Evolutionary conservation across 306 rosid species (phyloP), one percentile per base, ranked within the genome.

Genomic region (Sesbania bispinosa): DNA sequence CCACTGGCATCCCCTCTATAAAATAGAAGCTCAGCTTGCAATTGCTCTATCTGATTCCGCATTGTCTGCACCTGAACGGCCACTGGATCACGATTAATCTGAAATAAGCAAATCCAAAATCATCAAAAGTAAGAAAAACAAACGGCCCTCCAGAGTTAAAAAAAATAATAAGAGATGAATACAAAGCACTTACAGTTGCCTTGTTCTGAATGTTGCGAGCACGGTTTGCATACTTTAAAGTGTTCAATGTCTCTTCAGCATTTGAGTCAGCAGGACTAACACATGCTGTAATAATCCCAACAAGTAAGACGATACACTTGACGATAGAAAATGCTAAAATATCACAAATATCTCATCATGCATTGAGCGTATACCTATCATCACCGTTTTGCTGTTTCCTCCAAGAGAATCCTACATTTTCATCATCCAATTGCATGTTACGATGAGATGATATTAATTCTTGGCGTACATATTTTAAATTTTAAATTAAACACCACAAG

Each of bases 261-360:
- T 95, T 95, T 53, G 97, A 86, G 76, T 95, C 99, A 10, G 99
- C 99, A n/a, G 99, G 99, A 84, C 99, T 95, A 71, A 89, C 99
- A 81, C 99, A 95, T 57, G 99, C 99, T 95, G 74, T 53, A 62
- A 23, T 60, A 64, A 63, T 57, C 70, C 39, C 77, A 72, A 13
- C 38, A 77, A 18, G 41, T 73, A 23, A 62, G 35, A 69, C 23
- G 19, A 67, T 32, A 70, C 50, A 46, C 19, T 3, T 33, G 20
- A 54, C 27, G 2, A 41, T 21, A 20, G 20, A 39, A 76, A 47
- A 66, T 19, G 59, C 15, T 26, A 35, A 74, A 68, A 43, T 15
- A 63, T 62, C 39, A 32, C 35, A 76, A 41, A 11, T 43, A 35
- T 36, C 10, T 52, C 13, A 21, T 8, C 51, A 24, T 19, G 61